Base-by-base conservation (phyloP, 225 moss, liverwort and hornwort species). In the Marchantia paleacea region DNA sequence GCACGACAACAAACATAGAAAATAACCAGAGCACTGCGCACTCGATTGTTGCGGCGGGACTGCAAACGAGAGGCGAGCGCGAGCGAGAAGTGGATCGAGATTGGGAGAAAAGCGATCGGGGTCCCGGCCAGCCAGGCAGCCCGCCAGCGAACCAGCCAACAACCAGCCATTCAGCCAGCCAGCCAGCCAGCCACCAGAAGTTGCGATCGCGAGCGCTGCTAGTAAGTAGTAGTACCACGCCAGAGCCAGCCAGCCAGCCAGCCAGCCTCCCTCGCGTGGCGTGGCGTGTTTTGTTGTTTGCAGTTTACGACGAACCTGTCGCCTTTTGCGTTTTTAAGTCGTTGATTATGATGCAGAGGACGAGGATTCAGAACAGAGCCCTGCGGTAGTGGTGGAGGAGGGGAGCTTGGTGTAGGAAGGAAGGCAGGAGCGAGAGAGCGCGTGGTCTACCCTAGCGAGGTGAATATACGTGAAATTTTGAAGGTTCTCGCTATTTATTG, bases 21-120 rank as follows among this genome's bases (percentile, higher is more conserved):
- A 71, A 19, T 70, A 8, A 70, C 70, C 6, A 49, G 49, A 25
- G 66, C 66, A 4, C 28, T 29, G 29, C 39, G 39, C 51, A 72
- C 72, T 72, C 16, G 51, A 72, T 20, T 52, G 49, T 72, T 51
- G 50, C 72, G 72, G 72, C 72, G 72, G 72, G 51, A 72, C 72
- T 49, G 72, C 72, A 30, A 48, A 49, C 19, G 16, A 49, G 70
- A 48, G 49, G 49, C 31, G 70, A 48, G 47, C 18, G 15, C 14
- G 20, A 58, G 20, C 16, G 58, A 58, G 58, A 14, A 58, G 58
- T 58, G 58, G 58, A 58, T 58, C 58, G 58, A 58, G 58, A 58
- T 58, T 18, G 48, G 9, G 70, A 48, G 70, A 19, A 70, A 30
- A 19, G 20, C 18, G 70, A 51, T n/a, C n/a, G 50, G 39, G 39